phyloP scores from a whole-genome alignment of 2,329 filamentous ascomycete genomes.

The Phyllosticta citribraziliensis region DNA sequence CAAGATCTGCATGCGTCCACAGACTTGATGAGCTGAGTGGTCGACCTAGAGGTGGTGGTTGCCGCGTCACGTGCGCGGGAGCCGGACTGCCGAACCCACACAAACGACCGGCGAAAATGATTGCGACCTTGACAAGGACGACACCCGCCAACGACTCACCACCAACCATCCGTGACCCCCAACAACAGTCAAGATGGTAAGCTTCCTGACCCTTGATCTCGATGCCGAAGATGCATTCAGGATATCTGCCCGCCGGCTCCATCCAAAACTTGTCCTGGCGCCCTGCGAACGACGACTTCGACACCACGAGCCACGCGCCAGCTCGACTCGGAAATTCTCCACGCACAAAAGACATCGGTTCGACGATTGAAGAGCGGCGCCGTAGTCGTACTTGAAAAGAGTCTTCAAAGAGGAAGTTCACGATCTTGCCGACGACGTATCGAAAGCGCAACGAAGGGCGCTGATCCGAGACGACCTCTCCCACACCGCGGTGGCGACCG shows the following conservation, averaged over 20 bases:
- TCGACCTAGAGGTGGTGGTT: neutral
- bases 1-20: too few species aligned
- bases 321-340: neutral
- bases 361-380: neutral
- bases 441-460: neutral
- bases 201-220: conserved; percentile 11
- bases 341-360: neutral
- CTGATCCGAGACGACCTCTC: neutral
- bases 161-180: conserved; percentile 25
- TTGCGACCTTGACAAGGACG: conserved; percentile 20
- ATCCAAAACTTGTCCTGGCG: neutral
- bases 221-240: neutral
- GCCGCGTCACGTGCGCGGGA: conserved; percentile 2
- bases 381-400: neutral
- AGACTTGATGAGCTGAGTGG: neutral
- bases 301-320: neutral
- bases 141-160: conserved; percentile 16
- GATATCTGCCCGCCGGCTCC: neutral
- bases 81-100: conserved; percentile 19
- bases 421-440: neutral
- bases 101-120: conserved; percentile 20
- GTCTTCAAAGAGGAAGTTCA: neutral
- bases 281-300: neutral
- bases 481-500: neutral
- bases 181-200: conserved; percentile 33